Evolutionary conservation across 176 grass and related monocot genomes (phyloP), one percentile per base, ranked within the genome.

Genomic region (Dactylis glomerata): DNA sequence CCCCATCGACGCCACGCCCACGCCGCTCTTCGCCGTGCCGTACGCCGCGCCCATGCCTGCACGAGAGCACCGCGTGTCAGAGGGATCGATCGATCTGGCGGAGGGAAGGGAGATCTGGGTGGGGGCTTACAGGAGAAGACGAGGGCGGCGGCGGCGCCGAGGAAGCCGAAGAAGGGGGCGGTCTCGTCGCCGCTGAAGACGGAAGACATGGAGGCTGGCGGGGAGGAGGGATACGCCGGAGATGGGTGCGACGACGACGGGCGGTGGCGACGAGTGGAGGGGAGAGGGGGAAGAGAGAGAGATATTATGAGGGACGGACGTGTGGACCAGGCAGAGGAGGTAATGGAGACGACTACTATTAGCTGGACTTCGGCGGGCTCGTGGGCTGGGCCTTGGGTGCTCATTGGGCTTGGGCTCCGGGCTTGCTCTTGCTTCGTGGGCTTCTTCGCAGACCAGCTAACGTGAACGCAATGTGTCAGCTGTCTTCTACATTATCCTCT

Each of bases 101-200:
- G n/a, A 5, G 23, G 10, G 15, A 14, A 8, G 42, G 24, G 46
- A 76, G 83, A 26, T 52, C 63, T 50, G 49, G 23, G 65, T 1
- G 10, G 0, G 8, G 16, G 71, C 72, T 75, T 81, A 99, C 97
- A 99, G 26, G 97, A 99, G 90, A 99, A 99, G 30, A 99, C 90
- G 75, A 99, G 97, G 26, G 97, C 97, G 0, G 97, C 92, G 62
- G 97, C 93, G 42, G 97, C 97, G 47, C 97, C 97, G 15, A 99
- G 97, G 91, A 99, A 99, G 56, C 97, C 97, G 86, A 99, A 99
- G 93, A 99, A 99, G 44, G 97, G 96, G 12, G 97, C 97, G 26
- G 93, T 99, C 92, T 96, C 97, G 74, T 99, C 97, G 66, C 93
- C 97, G 88, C 93, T 96, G 84, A 99, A 94, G 9, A 50, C 45